A percentile compares a stretch with the other conserved stretches of the same genome.
These are phyloP conservation scores for Plectosphaerella sp. DNA, from an alignment of 2,329 filamentous ascomycete species.

Conservation along the genomic window DNA sequence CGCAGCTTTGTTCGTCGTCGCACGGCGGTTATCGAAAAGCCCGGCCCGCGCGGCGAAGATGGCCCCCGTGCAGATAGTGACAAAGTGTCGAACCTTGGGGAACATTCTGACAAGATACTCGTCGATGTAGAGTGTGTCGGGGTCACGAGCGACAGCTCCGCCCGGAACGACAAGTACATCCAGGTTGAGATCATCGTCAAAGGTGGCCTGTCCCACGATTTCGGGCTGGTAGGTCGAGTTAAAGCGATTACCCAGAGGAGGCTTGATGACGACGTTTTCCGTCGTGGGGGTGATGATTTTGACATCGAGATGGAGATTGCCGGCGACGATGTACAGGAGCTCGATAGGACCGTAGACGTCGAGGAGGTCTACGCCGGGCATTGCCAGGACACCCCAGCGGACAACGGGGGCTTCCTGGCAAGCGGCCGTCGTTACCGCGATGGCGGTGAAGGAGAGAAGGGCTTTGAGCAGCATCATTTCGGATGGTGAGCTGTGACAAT, in stretches of 20 bases:
- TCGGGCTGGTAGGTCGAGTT: constrained; percentile 30
- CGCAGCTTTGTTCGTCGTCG: constrained; percentile 62
- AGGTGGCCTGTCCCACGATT: constrained; percentile 45
- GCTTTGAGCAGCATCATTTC: neutral
- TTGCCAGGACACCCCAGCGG: constrained; percentile 12
- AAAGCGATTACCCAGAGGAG: constrained; percentile 18
- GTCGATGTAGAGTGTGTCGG: constrained; percentile 28
- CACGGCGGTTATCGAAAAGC: constrained; percentile 52
- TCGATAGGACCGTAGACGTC: constrained; percentile 15
- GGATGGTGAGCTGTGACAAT: too few relatives aligned
- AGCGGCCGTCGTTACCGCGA: neutral
- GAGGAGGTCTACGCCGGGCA: constrained; percentile 13
- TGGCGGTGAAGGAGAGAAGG: neutral
- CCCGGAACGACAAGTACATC: constrained; percentile 66
- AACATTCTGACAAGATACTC: constrained; percentile 34
- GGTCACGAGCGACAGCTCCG: constrained; percentile 43
- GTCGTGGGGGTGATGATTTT: constrained; percentile 33
- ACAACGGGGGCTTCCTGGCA: neutral
- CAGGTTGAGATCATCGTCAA: constrained; percentile 44
- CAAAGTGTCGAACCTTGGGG: constrained; percentile 45
- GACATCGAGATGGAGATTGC: constrained; percentile 27
- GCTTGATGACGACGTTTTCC: constrained; percentile 33
- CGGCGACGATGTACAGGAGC: constrained; percentile 13
- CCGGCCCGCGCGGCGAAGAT: constrained; percentile 54
- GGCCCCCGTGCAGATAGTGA: constrained; percentile 65